phyloP scores from a whole-genome alignment of 2,329 filamentous ascomycete genomes.

The Fusarium sp. region DNA sequence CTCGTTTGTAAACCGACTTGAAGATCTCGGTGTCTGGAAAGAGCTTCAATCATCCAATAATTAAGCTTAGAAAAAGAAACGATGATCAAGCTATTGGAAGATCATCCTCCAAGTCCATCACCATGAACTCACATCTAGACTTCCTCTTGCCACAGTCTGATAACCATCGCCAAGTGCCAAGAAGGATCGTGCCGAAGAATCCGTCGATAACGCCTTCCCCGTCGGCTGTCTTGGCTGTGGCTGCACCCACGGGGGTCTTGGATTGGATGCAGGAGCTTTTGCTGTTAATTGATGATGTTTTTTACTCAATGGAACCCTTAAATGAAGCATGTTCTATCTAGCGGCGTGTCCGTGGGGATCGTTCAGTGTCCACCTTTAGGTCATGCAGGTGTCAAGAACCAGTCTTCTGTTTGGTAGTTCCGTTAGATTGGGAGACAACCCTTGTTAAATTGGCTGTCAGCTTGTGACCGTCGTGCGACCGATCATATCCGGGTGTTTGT shows the following conservation, averaged over 20 bases:
- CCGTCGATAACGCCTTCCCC: slow-evolving; percentile 17
- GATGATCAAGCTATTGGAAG: neutral
- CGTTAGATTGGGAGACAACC: slow-evolving; percentile 10
- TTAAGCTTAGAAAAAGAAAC: neutral
- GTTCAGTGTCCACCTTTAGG: neutral
- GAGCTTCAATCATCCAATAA: neutral
- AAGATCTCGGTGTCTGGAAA: slow-evolving; percentile 4
- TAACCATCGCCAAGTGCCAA: slow-evolving; percentile 33
- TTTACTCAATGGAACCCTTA: neutral
- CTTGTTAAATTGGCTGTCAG: slow-evolving; percentile 1
- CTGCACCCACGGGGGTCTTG: neutral
- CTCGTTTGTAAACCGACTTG: slow-evolving; percentile 13
- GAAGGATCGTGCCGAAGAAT: slow-evolving; percentile 17
- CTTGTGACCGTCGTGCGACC: neutral
- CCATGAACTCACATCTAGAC: neutral
- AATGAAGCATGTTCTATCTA: neutral
- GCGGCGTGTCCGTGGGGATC: neutral
- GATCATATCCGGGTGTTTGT: neutral
- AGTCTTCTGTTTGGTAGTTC: neutral
- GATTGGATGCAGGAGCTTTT: neutral
- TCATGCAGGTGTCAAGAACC: neutral
- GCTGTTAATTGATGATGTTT: neutral
- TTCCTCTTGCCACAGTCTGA: slow-evolving; percentile 6
- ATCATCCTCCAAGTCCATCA: neutral
- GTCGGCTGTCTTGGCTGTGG: slow-evolving; percentile 2